Evolutionary conservation across 2,329 filamentous ascomycete species (phyloP).

Genomic region (Trichoderma sp.): DNA sequence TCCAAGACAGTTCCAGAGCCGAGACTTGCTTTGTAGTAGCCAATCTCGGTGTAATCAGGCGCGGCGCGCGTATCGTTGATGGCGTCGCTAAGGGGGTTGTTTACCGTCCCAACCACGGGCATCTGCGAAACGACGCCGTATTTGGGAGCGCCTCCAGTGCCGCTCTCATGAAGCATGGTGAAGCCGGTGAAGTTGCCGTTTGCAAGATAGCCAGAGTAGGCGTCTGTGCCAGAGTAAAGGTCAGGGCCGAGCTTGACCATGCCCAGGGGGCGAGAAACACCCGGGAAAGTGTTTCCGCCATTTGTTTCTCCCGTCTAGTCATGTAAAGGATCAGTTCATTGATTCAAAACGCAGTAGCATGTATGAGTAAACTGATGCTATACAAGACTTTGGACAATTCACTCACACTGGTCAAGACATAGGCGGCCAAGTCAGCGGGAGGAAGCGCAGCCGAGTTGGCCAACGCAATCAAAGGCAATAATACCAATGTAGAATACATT

Average conservation of each 20-base stretch:
- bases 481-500: slow-evolving; percentile 22
- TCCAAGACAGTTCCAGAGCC: slow-evolving; percentile 59
- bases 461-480: slow-evolving; percentile 3
- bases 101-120: slow-evolving; percentile 52
- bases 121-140: slow-evolving; percentile 67
- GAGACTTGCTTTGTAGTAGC: slow-evolving; percentile 61
- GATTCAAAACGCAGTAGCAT: background rate
- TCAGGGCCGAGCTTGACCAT: slow-evolving; percentile 55
- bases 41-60: slow-evolving; percentile 56
- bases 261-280: slow-evolving; percentile 50
- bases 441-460: slow-evolving; percentile 2
- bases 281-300: slow-evolving; percentile 54
- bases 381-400: background rate
- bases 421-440: slow-evolving; percentile 34
- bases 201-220: slow-evolving; percentile 55
- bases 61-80: slow-evolving; percentile 56
- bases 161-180: slow-evolving; percentile 65
- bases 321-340: background rate
- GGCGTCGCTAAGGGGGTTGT: slow-evolving; percentile 57
- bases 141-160: slow-evolving; percentile 69
- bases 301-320: slow-evolving; percentile 46
- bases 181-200: slow-evolving; percentile 60
- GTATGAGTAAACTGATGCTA: background rate
- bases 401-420: slow-evolving; percentile 42
- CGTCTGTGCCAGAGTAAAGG: slow-evolving; percentile 50